Base-by-base conservation (phyloP, 768 basidiomycete species). In the Crucibulum laeve region DNA sequence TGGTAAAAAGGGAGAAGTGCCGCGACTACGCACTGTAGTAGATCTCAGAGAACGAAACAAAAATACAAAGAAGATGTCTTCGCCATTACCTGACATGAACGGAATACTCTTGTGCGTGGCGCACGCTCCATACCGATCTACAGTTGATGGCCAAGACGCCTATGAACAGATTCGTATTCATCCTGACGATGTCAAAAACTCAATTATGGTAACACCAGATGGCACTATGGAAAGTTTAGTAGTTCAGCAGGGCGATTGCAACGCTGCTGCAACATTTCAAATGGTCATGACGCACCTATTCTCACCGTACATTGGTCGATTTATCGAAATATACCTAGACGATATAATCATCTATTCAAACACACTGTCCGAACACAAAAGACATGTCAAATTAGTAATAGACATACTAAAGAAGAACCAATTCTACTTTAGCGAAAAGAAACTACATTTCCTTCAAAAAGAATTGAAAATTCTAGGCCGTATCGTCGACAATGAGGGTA, bases 291-390 rank as follows among this genome's bases (percentile, higher is more conserved):
- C 71, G 30, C 61, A 73, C 30, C 52, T 76, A 0, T 67, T 65
- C 36, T 34, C 48, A 0, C 26, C 47, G 1, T 58, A 59, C 33
- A 62, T 76, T 34, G 71, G 70, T 0, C 38, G 41, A 0, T 66
- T 70, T 36, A 59, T 70, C 47, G 61, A 71, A 42, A 57, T 21
- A 44, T 73, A 2, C n/a, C n/a, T n/a, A n/a, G n/a, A n/a, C n/a
- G n/a, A n/a, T n/a, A n/a, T n/a, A n/a, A n/a, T n/a, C n/a, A 63
- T 74, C 17, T 73, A 65, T 53, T 74, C 68, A 0, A 36, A 69
- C 17, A 37, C 13, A n/a, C 35, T 37, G 18, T 7, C 7, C 8
- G 35, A 37, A 13, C 35, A 37, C 10, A 52, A n/a, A n/a, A n/a
- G n/a, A n/a, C n/a, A n/a, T n/a, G n/a, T n/a, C n/a, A n/a, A n/a